Base-by-base conservation (phyloP, 805 yeast genomes). In the Metschnikowia lochheadii region DNA sequence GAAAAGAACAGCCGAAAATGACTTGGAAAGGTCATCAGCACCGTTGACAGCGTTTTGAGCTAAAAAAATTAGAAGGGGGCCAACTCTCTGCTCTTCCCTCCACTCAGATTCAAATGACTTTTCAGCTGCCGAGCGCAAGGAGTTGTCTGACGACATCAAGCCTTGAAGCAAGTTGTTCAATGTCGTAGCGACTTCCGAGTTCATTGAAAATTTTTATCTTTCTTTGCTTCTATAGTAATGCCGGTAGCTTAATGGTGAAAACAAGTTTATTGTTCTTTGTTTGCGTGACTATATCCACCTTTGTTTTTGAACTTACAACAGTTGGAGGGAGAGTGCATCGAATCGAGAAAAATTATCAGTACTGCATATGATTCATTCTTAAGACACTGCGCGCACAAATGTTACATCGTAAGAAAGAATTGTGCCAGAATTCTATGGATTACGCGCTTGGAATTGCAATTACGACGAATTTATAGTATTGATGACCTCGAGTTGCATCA, bases 1-100 rank as follows among this genome's bases (percentile, higher is more conserved):
- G 66, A 94, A 89, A 51, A 94, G 70, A 29, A 94, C 97, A 2
- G 97, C 96, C 33, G 74, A 70, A 55, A 80, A 79, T n/a, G 82
- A 77, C 51, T 81, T 74, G 5, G 79, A 67, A n/a, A 79, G 73
- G 43, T 83, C 83, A 55, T 78, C 78, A n/a, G 75, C 70, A 10
- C 91, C 88, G 34, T 60, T 62, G 3, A 84, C 77, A 3, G 96
- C 83, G 60, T 85, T 91, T 64, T 86, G 87, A 3, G 96, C 90
- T 44, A 92, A 76, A 59, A 89, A 94, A 2, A 85, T 73, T 52
- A 92, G 73, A 41, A 92, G 72, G 51, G 83, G 66, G 56, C 85
- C 91, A 42, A 88, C 86, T 50, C 83, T 82, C 34, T 80, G 83
- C 39, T 76, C 68, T 15, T 76, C 77, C 23, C 85, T 79, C 97